Evolutionary conservation across 1,284 basidiomycete species (phyloP).

Genomic region (Thelephora terrestris): DNA sequence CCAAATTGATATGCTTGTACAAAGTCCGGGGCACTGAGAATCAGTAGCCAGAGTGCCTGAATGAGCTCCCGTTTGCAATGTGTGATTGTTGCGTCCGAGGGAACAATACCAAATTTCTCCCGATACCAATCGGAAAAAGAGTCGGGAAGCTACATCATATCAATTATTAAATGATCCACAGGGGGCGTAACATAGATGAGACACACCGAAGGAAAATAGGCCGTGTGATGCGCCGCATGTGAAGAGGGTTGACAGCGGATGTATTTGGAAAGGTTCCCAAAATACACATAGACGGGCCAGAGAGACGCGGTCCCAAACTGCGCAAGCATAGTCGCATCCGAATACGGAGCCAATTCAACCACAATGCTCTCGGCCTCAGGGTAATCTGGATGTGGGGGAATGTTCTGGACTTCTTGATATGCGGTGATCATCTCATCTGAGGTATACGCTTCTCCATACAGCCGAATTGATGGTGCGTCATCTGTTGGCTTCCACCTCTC

Average conservation of each 20-base stretch:
- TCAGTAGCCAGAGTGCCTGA: constrained; percentile 12
- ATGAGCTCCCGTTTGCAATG: constrained; percentile 16
- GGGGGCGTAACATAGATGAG: neutral
- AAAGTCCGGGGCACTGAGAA: constrained; percentile 15
- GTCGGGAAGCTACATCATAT: constrained; percentile 8
- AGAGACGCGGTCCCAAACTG: constrained; percentile 22
- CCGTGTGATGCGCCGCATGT: constrained; percentile 20
- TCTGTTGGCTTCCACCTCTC: too few species aligned
- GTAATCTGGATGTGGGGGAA: too few species aligned
- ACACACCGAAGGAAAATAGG: constrained; percentile 23
- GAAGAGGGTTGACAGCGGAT: constrained; percentile 12
- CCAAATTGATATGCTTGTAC: constrained; percentile 16
- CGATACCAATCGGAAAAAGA: too few species aligned
- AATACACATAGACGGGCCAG: constrained; percentile 25
- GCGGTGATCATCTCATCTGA: too few species aligned
- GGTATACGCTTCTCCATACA: too few species aligned
- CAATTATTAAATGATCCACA: constrained; percentile 1
- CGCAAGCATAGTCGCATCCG: constrained; percentile 21
- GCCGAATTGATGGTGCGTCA: too few species aligned
- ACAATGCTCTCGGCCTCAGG: neutral
- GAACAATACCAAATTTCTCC: too few species aligned
- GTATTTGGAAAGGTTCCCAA: constrained; percentile 27
- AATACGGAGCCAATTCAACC: constrained; percentile 5
- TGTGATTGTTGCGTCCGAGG: constrained; percentile 1
- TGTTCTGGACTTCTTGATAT: too few species aligned